Percentiles rank a stretch among this genome's conserved stretches.
Evolutionary conservation across 2,329 filamentous ascomycete species (phyloP).

Genomic region (Colletotrichum sp.): DNA sequence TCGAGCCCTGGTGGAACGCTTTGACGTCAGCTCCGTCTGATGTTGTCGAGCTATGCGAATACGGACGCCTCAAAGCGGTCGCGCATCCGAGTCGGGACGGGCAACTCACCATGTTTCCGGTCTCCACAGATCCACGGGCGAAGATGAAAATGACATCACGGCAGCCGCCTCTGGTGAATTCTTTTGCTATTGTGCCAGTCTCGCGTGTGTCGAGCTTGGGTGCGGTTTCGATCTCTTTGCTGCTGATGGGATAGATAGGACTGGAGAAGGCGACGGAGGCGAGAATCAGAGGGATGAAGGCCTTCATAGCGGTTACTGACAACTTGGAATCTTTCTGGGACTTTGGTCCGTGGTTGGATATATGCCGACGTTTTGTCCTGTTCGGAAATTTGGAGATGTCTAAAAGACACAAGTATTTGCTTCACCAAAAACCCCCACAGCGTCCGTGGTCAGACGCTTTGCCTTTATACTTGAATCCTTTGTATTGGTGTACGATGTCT

Average conservation of each 20-base stretch:
- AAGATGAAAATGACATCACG: conserved; percentile 40
- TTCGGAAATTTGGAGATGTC: not conserved
- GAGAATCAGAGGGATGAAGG: not conserved
- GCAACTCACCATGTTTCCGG: conserved; percentile 39
- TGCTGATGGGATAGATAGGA: not conserved
- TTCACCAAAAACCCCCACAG: accelerated
- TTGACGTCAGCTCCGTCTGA: not conserved
- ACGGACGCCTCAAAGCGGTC: conserved; percentile 27
- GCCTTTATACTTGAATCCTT: not conserved
- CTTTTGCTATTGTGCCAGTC: not conserved
- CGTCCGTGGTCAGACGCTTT: not conserved
- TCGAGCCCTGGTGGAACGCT: conserved; percentile 1
- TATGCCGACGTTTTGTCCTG: no score
- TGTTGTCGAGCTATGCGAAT: not conserved
- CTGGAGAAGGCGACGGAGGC: not conserved
- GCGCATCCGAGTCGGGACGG: not conserved
- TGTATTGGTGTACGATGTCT: not conserved
- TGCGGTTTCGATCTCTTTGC: not conserved
- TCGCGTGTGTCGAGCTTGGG: not conserved
- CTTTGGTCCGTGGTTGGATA: not conserved
- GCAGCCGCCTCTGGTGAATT: not conserved
- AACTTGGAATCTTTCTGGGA: not conserved
- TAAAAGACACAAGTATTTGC: not conserved
- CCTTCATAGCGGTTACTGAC: not conserved
- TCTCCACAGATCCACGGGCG: conserved; percentile 41